Percentiles rank a stretch among this genome's conserved stretches.
These are phyloP conservation scores for Colletotrichum lentis DNA, from an alignment of 2,329 filamentous ascomycete species.

Conservation along the genomic window DNA sequence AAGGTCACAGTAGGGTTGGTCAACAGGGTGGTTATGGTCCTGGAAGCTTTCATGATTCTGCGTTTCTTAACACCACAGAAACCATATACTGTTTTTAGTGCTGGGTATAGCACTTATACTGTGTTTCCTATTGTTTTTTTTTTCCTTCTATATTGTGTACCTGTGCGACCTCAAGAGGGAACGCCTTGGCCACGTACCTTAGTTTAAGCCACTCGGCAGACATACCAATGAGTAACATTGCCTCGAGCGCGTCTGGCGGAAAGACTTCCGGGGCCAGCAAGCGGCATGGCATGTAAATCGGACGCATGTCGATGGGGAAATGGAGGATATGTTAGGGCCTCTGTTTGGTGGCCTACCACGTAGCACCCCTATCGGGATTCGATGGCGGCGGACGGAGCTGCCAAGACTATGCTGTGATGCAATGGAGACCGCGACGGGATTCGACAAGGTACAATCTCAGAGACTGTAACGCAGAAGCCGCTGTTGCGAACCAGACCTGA, in stretches of 20 bases:
- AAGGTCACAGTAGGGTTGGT: too few species aligned
- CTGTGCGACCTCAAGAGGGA: too few species aligned
- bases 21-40: too few species aligned
- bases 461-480: neutral
- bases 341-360: neutral
- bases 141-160: too few species aligned
- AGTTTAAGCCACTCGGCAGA: conserved; percentile 14
- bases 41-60: too few species aligned
- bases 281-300: neutral
- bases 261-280: conserved; percentile 13
- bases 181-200: too few species aligned
- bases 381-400: conserved; percentile 2
- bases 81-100: too few species aligned
- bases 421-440: conserved; percentile 6
- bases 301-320: neutral
- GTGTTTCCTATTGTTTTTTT: too few species aligned
- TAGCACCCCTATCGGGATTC: conserved; percentile 10
- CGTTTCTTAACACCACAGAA: too few species aligned
- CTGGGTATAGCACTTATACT: too few species aligned
- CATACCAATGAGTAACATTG: conserved; percentile 7
- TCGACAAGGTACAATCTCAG: neutral
- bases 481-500: conserved; percentile 27
- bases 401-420: conserved; percentile 1
- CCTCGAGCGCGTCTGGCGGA: conserved; percentile 4
- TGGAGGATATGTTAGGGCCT: neutral